A percentile compares a stretch with the other conserved stretches of the same genome.
Evolutionary conservation across 2,329 filamentous ascomycete genomes (phyloP).

Genomic region (Coniosporium tulheliwenetii): DNA sequence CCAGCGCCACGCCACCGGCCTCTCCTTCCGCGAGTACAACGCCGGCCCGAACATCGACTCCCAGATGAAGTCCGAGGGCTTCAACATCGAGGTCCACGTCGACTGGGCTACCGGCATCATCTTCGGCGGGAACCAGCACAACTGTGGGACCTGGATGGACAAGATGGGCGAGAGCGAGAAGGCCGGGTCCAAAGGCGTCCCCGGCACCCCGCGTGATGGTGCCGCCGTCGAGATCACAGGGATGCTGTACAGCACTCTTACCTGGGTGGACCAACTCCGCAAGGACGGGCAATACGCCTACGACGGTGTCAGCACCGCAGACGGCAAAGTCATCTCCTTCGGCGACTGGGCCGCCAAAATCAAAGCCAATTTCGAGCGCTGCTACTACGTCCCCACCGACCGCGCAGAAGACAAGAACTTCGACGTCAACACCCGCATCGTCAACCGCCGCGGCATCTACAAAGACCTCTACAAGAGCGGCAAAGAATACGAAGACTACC

Average conservation of each 20-base stretch:
- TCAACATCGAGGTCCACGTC: slow-evolving; percentile 78
- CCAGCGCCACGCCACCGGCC: slow-evolving; percentile 76
- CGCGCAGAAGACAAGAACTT: slow-evolving; percentile 57
- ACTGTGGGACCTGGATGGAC: slow-evolving; percentile 99
- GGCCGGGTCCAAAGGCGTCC: slow-evolving; percentile 81
- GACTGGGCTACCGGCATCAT: slow-evolving; percentile 87
- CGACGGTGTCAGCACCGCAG: slow-evolving; percentile 51
- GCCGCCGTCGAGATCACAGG: slow-evolving; percentile 92
- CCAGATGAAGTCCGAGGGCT: slow-evolving; percentile 86
- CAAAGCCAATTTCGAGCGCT: slow-evolving; percentile 76
- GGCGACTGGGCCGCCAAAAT: slow-evolving; percentile 65
- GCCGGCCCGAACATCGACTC: slow-evolving; percentile 75
- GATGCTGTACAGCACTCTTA: slow-evolving; percentile 74
- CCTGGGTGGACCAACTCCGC: slow-evolving; percentile 59
- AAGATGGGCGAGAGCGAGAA: slow-evolving; percentile 98
- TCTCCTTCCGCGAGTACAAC: slow-evolving; percentile 90
- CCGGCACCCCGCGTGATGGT: slow-evolving; percentile 91
- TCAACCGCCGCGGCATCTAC: slow-evolving; percentile 93
- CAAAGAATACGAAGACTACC: slow-evolving; percentile 96
- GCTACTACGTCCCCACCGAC: slow-evolving; percentile 69
- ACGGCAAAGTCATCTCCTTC: slow-evolving; percentile 51
- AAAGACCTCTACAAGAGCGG: slow-evolving; percentile 90
- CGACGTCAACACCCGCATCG: slow-evolving; percentile 60
- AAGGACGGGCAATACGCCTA: slow-evolving; percentile 56
- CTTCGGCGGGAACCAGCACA: slow-evolving; percentile 84